phyloP scores from a whole-genome alignment of 2,329 filamentous ascomycete species.

The Cordyceps farinosa region DNA sequence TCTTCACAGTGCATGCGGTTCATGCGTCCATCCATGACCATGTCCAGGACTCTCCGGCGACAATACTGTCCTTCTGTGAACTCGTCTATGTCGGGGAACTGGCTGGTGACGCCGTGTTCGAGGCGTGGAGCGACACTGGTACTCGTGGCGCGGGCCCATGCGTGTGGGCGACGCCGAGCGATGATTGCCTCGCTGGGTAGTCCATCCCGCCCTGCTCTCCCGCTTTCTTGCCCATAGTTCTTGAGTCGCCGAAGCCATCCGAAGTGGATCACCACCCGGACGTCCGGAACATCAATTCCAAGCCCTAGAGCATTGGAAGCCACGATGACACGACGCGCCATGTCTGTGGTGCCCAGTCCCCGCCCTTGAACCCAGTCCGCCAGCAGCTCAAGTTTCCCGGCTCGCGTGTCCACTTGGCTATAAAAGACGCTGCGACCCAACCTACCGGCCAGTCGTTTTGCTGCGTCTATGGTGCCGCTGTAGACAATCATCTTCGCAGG shows the following conservation, averaged over 20 bases:
- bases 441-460: neutral
- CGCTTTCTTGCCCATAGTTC: neutral
- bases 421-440: neutral
- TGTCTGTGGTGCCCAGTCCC: neutral
- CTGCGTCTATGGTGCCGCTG: neutral
- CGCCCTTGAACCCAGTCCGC: neutral
- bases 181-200: neutral
- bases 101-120: neutral
- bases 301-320: neutral
- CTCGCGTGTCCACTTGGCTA: neutral
- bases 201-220: neutral
- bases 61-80: neutral
- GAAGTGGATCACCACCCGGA: neutral
- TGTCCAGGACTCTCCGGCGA: neutral
- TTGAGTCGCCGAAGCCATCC: neutral
- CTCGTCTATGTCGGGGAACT: neutral
- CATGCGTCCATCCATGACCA: neutral
- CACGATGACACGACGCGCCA: neutral
- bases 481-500: neutral
- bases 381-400: neutral
- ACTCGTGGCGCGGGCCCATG: neutral
- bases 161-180: neutral
- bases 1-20: neutral
- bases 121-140: neutral
- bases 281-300: neutral